Evolutionary conservation across 2,329 filamentous ascomycete genomes (phyloP), one percentile per base, ranked within the genome.

Genomic region (Diplodia intermedia): DNA sequence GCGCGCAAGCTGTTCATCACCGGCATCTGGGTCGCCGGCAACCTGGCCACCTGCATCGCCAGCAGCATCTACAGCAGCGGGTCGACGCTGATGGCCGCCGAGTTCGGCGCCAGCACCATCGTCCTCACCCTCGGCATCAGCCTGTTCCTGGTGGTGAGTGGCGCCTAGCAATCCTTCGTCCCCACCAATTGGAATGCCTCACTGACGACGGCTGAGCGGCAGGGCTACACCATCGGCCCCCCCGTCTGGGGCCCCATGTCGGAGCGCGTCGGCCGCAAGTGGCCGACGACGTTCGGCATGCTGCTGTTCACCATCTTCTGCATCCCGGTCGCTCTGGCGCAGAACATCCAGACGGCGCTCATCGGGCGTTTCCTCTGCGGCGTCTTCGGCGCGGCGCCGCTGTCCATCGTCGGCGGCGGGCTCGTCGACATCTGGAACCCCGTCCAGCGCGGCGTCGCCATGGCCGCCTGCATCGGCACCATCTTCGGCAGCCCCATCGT

Each of bases 401-500:
- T 87, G 36, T 83, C 84, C 36, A 79, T 85, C 55, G 18, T 47
- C 40, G 57, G 50, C 61, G 50, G 33, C 29, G 50, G 52, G 11
- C 40, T 33, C 40, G 55, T 57, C 29, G 88, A 90, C 73, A 82
- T 85, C 26, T 90, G 86, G 81, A 78, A 75, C 3, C 82, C 88
- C 11, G 88, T 90, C 74, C 81, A 90, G 75, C 84, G 88, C 66
- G 88, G 88, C 7, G 85, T 85, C 71, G 86, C 87, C 11, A 85
- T 90, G 71, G 84, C 83, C 1, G 82, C 89, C 54, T 90, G 90
- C 78, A 86, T 83, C 56, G 82, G 90, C 4, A 83, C 85, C 9
- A 88, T 88, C 1, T 82, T 90, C 18, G 82, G 90, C 4, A 88
- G 88, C 0, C 88, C 88, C 5, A 86, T 86, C 6, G 77, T 90